These are phyloP conservation scores for Quambalaria eucalypti DNA, from an alignment of 1,284 basidiomycete genomes.

Conservation along the genomic window DNA sequence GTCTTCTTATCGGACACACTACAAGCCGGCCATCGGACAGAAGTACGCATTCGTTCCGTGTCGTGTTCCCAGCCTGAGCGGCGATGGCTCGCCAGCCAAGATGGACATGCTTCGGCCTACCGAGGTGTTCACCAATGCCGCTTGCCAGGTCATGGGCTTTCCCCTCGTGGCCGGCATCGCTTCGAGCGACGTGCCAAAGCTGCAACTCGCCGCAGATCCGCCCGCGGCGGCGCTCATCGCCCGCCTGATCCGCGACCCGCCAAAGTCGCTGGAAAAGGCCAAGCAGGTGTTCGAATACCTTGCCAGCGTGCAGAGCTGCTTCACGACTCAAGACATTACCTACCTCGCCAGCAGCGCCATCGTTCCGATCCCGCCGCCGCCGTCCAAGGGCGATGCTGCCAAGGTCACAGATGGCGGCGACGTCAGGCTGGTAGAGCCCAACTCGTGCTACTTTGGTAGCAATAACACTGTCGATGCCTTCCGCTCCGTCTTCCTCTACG, in stretches of 20 bases:
- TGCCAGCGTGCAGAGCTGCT: slow-evolving; percentile 51
- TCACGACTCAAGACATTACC: slow-evolving; percentile 19
- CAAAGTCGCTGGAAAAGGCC: slow-evolving; percentile 54
- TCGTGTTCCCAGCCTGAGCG: slow-evolving; percentile 49
- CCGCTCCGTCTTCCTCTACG: slow-evolving; percentile 60
- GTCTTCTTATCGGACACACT: slow-evolving; percentile 2
- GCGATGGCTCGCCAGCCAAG: slow-evolving; percentile 47
- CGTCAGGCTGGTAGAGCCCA: slow-evolving; percentile 25
- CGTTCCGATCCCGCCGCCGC: slow-evolving; percentile 25
- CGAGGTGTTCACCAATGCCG: slow-evolving; percentile 66
- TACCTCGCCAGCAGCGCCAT: slow-evolving; percentile 22
- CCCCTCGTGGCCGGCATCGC: slow-evolving; percentile 56
- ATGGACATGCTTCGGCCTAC: slow-evolving; percentile 59
- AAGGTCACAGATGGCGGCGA: not conserved
- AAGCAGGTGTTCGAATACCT: slow-evolving; percentile 68
- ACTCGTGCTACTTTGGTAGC: slow-evolving; percentile 56
- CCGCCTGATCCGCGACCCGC: slow-evolving; percentile 59
- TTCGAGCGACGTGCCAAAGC: slow-evolving; percentile 56
- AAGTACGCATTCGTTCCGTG: slow-evolving; percentile 68
- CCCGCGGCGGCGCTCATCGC: slow-evolving; percentile 59
- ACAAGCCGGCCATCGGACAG: not conserved
- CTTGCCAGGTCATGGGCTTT: slow-evolving; percentile 70
- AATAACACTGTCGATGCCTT: slow-evolving; percentile 6
- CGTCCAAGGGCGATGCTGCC: slow-evolving; percentile 1
- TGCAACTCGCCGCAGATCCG: slow-evolving; percentile 69